Evolutionary conservation across 352 stramenopile species (phyloP).

Genomic region (Phytophthora tubulina): DNA sequence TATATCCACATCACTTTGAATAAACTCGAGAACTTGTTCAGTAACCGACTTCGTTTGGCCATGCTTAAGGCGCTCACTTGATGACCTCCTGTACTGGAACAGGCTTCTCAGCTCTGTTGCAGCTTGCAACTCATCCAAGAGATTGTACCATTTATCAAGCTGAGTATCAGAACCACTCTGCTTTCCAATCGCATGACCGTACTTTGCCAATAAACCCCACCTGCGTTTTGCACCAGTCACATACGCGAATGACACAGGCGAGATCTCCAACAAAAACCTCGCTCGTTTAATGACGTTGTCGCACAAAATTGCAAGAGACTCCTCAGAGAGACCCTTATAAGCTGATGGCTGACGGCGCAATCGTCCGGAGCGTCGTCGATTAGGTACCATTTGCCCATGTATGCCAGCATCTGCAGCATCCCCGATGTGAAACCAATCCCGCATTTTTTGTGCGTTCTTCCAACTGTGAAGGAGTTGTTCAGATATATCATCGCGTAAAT

Average conservation of each 20-base stretch:
- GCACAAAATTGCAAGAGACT: constrained; percentile 73
- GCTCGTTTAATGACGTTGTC: constrained; percentile 79
- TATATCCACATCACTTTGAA: constrained; percentile 84
- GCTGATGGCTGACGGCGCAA: constrained; percentile 77
- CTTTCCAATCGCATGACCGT: constrained; percentile 68
- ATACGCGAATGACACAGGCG: constrained; percentile 79
- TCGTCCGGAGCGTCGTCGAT: constrained; percentile 42
- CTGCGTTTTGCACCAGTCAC: constrained; percentile 74
- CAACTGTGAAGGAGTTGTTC: constrained; percentile 75
- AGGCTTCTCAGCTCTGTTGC: constrained; percentile 76
- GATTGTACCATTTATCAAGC: constrained; percentile 83
- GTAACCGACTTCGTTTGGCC: constrained; percentile 74
- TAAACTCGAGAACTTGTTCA: constrained; percentile 86
- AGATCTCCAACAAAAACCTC: constrained; percentile 77
- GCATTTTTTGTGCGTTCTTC: constrained; percentile 91
- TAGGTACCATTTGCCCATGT: constrained; percentile 45
- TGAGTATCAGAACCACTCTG: constrained; percentile 54
- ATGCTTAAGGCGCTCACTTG: constrained; percentile 68
- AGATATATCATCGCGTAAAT: constrained; percentile 66
- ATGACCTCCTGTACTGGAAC: constrained; percentile 80
- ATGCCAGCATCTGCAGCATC: constrained; percentile 72
- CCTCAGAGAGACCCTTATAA: constrained; percentile 80
- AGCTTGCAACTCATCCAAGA: constrained; percentile 82
- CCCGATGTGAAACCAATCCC: constrained; percentile 87
- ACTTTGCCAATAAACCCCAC: constrained; percentile 79